Base-by-base conservation (phyloP, 345 rosid species). In the Salix suchowensis region DNA sequence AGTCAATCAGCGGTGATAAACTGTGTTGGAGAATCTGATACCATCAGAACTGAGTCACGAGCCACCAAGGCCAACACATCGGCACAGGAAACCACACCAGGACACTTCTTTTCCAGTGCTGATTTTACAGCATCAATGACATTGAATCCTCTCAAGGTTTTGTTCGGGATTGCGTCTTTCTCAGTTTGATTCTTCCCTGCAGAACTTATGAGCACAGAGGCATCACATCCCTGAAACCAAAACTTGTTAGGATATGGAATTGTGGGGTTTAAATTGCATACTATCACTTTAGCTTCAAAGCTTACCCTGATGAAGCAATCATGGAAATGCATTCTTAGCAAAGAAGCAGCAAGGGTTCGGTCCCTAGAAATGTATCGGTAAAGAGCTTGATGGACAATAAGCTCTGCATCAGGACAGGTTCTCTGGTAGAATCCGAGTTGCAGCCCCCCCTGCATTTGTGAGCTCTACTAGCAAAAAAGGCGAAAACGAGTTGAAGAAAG, bases 301-400 rank as follows among this genome's bases (percentile, higher is more conserved):
- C 24, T 24, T 24, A 24, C 90, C 83, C 88, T 66, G 28, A 87
- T 82, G 23, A 88, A 88, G 44, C 89, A 88, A 67, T 88, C 89
- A 76, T 88, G 91, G 24, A 88, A 86, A 83, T 86, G 73, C 89
- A 87, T 74, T 77, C 91, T 87, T 6, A 88, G 80, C 19, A 87
- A 74, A 13, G 84, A 37, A 1, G 91, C 88, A 15, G 88, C 90
- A 71, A 89, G 86, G 34, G 86, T 83, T 21, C 80, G 77, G 75
- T 82, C 81, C 50, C 61, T 74, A 9, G 87, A 82, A 55, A 88
- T 83, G 80, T 67, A 68, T 5, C 70, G 79, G 7, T 37, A 8
- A 18, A 85, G 78, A 1, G 78, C 19, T 19, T 82, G 39, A 26
- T 60, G 67, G 21, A 78, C 83, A 54, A 83, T 82, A 34, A 52